These are phyloP conservation scores for Friedmanniomyces simplex DNA, from an alignment of 495 filamentous ascomycete genomes.

Conservation along the genomic window DNA sequence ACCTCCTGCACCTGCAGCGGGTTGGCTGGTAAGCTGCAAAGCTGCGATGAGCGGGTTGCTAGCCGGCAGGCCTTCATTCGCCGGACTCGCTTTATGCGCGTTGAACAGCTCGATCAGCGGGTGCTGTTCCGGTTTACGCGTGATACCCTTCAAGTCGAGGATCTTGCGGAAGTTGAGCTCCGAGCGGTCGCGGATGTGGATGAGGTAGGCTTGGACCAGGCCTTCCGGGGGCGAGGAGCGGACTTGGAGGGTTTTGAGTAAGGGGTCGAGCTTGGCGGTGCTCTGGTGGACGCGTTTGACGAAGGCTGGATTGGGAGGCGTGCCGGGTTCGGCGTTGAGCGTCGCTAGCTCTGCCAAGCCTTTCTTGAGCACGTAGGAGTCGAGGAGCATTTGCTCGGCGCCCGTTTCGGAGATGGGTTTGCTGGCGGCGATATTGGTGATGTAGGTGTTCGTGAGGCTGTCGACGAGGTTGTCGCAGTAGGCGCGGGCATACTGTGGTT, in stretches of 20 bases:
- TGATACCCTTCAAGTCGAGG: constrained; percentile 49
- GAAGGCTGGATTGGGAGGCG: constrained; percentile 43
- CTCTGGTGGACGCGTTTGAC: constrained; percentile 77
- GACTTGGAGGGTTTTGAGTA: constrained; percentile 95
- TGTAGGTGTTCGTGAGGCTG: constrained; percentile 64
- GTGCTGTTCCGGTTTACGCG: constrained; percentile 60
- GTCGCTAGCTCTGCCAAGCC: constrained; percentile 59
- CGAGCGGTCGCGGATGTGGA: constrained; percentile 25
- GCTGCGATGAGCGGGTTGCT: constrained; percentile 53
- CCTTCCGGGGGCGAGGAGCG: constrained; percentile 83
- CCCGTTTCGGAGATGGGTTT: constrained; percentile 84
- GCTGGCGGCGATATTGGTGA: constrained; percentile 77
- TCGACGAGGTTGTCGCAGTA: constrained; percentile 95
- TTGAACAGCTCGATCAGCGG: constrained; percentile 81
- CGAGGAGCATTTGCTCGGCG: constrained; percentile 96
- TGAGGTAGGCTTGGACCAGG: constrained; percentile 88
- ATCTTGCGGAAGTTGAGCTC: constrained; percentile 93
- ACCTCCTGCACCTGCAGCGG: not conserved
- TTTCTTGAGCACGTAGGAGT: constrained; percentile 85
- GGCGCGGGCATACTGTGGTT: constrained; percentile 85
- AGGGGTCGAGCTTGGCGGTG: constrained; percentile 78
- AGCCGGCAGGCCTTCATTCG: constrained; percentile 45
- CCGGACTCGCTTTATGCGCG: constrained; percentile 57
- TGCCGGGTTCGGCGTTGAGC: constrained; percentile 38
- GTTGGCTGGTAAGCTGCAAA: constrained; percentile 36